Evolutionary conservation across 2,329 filamentous ascomycete genomes (phyloP).

Genomic region (Botrytis aclada): DNA sequence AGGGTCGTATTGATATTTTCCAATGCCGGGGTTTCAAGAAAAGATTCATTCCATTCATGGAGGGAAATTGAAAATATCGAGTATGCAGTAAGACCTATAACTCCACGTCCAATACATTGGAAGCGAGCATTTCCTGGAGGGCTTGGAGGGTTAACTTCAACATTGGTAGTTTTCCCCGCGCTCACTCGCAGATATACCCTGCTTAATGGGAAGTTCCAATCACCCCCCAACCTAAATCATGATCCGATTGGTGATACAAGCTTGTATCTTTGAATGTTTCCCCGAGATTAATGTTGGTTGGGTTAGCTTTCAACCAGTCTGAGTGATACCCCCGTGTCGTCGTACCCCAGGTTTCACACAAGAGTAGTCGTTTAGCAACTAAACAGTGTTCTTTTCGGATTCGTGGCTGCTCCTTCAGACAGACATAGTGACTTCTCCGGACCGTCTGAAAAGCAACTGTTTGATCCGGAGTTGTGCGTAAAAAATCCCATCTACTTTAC

Average conservation of each 20-base stretch:
- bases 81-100: conserved; percentile 4
- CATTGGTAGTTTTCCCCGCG: conserved; percentile 2
- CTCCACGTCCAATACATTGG: background rate
- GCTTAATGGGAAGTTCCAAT: background rate
- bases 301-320: background rate
- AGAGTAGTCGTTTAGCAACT: background rate
- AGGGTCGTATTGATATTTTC: background rate
- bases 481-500: background rate
- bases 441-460: background rate
- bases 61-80: background rate
- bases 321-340: background rate
- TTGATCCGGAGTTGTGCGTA: background rate
- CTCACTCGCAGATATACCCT: conserved; percentile 12
- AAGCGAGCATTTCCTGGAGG: background rate
- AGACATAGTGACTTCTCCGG: background rate
- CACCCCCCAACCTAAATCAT: background rate
- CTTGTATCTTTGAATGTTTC: background rate
- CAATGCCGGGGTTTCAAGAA: background rate
- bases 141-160: background rate
- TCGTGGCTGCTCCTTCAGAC: background rate
- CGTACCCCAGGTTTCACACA: conserved; percentile 9
- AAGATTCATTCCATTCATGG: background rate
- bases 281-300: conserved; percentile 10
- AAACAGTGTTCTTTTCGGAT: background rate
- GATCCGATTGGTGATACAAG: conserved; percentile 10